These are phyloP conservation scores for Aspergillaceae sp. DNA, from an alignment of 2,329 filamentous ascomycete species.

Conservation along the genomic window DNA sequence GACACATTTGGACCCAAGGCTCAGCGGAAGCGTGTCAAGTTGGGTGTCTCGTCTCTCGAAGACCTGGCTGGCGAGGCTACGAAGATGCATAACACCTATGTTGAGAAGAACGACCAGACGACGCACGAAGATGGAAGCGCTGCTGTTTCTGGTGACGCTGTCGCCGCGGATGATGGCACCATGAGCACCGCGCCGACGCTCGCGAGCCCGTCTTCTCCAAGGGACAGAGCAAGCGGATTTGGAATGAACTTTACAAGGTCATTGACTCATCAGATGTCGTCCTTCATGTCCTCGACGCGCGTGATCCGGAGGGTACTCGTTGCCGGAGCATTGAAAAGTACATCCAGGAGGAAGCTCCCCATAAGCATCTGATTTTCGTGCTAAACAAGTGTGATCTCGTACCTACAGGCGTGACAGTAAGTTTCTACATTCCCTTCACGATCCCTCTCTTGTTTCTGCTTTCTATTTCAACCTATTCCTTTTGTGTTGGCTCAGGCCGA, in stretches of 20 bases:
- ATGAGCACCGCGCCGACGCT: conserved; percentile 45
- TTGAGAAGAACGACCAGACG: conserved; percentile 70
- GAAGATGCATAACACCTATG: conserved; percentile 72
- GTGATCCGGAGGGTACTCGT: conserved; percentile 81
- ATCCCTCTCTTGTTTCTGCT: conserved; percentile 2
- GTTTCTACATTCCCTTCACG: conserved; percentile 37
- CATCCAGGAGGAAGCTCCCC: conserved; percentile 81
- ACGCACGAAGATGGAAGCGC: conserved; percentile 65
- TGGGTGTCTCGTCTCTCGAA: conserved; percentile 69
- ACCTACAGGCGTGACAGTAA: conserved; percentile 88
- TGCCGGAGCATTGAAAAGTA: conserved; percentile 91
- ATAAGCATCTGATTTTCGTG: conserved; percentile 89
- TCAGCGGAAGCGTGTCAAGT: conserved; percentile 84
- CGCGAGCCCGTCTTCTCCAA: conserved; percentile 85
- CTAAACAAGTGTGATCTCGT: conserved; percentile 90
- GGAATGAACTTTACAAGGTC: conserved; percentile 94
- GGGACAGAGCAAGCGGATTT: conserved; percentile 89
- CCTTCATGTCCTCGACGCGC: conserved; percentile 85
- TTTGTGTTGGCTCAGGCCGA: conserved; percentile 14
- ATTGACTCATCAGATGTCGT: conserved; percentile 94
- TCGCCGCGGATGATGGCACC: conserved; percentile 34
- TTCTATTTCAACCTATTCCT: background rate
- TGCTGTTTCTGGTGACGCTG: conserved; percentile 47
- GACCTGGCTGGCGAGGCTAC: conserved; percentile 74
- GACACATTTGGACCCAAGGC: conserved; percentile 91